A percentile compares a stretch with the other conserved stretches of the same genome.
Evolutionary conservation across 306 rosid genomes (phyloP).

Genomic region (Medicago lupulina): DNA sequence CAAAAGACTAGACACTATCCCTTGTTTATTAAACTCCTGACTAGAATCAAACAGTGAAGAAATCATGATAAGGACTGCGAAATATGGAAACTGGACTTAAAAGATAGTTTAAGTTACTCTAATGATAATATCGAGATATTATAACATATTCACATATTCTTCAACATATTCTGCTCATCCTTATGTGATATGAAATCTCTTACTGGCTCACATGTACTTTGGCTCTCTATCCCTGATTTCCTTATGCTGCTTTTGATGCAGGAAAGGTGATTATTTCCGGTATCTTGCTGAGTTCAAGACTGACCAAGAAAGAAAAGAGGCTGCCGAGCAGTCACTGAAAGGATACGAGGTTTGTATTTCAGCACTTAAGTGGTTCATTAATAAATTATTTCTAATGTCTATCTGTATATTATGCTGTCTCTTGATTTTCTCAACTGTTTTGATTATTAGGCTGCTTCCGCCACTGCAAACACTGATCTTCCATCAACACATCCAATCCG

Average conservation of each 20-base stretch:
- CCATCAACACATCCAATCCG: conserved; percentile 97
- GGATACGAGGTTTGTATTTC: conserved; percentile 72
- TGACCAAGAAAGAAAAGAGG: conserved; percentile 77
- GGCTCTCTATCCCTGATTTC: conserved; percentile 32
- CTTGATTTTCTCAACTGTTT: conserved; percentile 38
- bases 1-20: background rate
- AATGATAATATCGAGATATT: background rate
- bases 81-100: background rate
- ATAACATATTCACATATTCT: background rate
- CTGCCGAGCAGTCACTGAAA: conserved; percentile 72
- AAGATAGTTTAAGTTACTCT: background rate
- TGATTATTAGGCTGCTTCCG: conserved; percentile 76
- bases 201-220: background rate
- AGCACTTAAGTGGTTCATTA: conserved; percentile 27
- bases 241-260: conserved; percentile 44
- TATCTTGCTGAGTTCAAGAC: conserved; percentile 81
- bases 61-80: background rate
- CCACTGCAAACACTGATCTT: conserved; percentile 87
- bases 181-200: conserved; percentile 10
- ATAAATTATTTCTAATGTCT: conserved; percentile 20
- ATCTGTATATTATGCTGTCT: background rate
- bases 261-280: conserved; percentile 80
- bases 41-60: background rate
- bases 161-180: background rate
- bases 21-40: background rate